phyloP scores from a whole-genome alignment of 2,329 filamentous ascomycete genomes.

The Sporothrix brasiliensis region DNA sequence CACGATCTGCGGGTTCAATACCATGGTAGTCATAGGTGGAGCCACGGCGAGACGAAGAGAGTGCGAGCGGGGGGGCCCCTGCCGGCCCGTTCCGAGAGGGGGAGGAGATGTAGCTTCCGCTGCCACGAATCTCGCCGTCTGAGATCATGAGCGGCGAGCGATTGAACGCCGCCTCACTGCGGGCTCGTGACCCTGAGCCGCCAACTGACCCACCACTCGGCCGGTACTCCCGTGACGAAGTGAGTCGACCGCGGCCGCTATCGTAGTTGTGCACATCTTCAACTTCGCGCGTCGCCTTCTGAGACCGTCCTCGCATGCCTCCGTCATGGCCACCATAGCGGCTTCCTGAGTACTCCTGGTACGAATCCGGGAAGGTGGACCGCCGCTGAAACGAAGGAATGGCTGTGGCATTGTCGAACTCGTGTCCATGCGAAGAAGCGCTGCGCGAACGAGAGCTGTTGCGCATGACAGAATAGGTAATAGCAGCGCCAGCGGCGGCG shows the following conservation, averaged over 20 bases:
- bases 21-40: conserved; percentile 31
- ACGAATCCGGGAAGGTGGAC: conserved; percentile 51
- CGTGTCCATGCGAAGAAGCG: conserved; percentile 40
- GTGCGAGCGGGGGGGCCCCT: conserved; percentile 36
- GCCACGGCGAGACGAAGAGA: conserved; percentile 36
- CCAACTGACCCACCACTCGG: conserved; percentile 33
- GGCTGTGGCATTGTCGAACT: conserved; percentile 48
- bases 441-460: conserved; percentile 48
- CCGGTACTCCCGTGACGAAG: conserved; percentile 45
- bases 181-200: conserved; percentile 43
- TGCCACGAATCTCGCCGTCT: conserved; percentile 46
- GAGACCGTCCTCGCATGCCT: conserved; percentile 32
- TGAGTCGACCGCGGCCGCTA: conserved; percentile 48
- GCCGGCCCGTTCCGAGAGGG: conserved; percentile 43
- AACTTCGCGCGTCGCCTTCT: conserved; percentile 39
- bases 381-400: conserved; percentile 48
- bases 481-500: conserved; percentile 70
- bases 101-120: conserved; percentile 45
- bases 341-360: conserved; percentile 39
- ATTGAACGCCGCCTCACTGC: conserved; percentile 47
- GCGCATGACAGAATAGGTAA: conserved; percentile 69
- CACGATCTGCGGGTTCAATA: conserved; percentile 33
- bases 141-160: conserved; percentile 47
- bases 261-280: conserved; percentile 49
- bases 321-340: conserved; percentile 44